These are phyloP conservation scores for Umbelopsis sp. DNA, from an alignment of 371 early-diverging fungal species.

Conservation along the genomic window DNA sequence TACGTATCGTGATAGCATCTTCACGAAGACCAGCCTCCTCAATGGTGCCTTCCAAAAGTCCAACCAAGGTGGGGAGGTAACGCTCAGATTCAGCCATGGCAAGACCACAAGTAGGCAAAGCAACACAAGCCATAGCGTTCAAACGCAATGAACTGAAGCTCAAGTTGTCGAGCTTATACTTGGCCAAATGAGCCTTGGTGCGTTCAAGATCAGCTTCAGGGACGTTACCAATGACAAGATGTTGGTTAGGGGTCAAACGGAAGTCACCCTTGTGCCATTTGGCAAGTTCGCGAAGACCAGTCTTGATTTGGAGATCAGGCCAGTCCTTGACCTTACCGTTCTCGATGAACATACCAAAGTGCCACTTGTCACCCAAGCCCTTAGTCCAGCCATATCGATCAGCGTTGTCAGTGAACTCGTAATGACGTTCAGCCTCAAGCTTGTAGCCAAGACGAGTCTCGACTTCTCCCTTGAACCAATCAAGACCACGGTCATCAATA, in stretches of 20 bases:
- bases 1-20: constrained; percentile 91
- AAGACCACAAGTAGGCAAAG: constrained; percentile 90
- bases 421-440: constrained; percentile 69
- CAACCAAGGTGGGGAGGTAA: constrained; percentile 85
- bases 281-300: constrained; percentile 83
- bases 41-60: constrained; percentile 74
- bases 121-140: constrained; percentile 94
- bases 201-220: constrained; percentile 69
- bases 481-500: constrained; percentile 89
- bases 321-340: constrained; percentile 92
- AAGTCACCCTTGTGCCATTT: constrained; percentile 78
- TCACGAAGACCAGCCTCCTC: constrained; percentile 81
- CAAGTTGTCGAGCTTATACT: constrained; percentile 83
- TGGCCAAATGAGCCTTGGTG: constrained; percentile 72
- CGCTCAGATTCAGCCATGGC: constrained; percentile 97
- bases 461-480: constrained; percentile 86
- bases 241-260: constrained; percentile 91
- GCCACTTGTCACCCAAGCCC: constrained; percentile 72
- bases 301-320: constrained; percentile 75
- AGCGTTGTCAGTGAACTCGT: constrained; percentile 82
- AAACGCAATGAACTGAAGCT: constrained; percentile 79
- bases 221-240: constrained; percentile 82
- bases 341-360: constrained; percentile 89
- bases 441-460: constrained; percentile 78
- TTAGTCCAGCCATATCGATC: constrained; percentile 93